Evolutionary conservation across 306 rosid species (phyloP).

Genomic region (Luffa acutangula): DNA sequence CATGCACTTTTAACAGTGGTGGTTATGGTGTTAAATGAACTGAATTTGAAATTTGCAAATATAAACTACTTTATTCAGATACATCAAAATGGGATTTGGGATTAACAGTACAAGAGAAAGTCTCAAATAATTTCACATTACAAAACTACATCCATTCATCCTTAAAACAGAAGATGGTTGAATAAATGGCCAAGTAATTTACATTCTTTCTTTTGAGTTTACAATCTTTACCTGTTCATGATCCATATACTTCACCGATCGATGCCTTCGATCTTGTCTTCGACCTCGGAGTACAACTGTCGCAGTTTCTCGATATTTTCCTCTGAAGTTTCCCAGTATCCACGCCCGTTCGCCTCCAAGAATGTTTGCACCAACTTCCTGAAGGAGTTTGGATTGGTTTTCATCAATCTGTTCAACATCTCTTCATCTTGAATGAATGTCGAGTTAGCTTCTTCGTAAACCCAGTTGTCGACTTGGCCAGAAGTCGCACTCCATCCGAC

Average conservation of each 20-base stretch:
- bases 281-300: conserved; percentile 86
- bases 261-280: conserved; percentile 92
- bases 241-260: conserved; percentile 23
- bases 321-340: conserved; percentile 92
- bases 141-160: conserved; percentile 1
- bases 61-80: background rate
- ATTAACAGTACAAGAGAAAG: background rate
- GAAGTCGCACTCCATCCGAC: conserved; percentile 99
- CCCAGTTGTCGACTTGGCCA: conserved; percentile 99
- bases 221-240: background rate
- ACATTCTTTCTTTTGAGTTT: conserved; percentile 1
- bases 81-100: background rate
- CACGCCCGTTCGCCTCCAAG: conserved; percentile 96
- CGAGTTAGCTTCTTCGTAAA: conserved; percentile 95
- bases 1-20: background rate
- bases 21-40: background rate
- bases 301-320: conserved; percentile 67
- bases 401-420: conserved; percentile 86
- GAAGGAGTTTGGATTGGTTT: conserved; percentile 83
- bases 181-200: background rate
- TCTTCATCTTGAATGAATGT: conserved; percentile 86
- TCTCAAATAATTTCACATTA: background rate
- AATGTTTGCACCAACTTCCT: conserved; percentile 88
- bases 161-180: background rate
- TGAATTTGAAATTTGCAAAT: background rate